Conservation (phyloP, 2,329 filamentous ascomycete species). For the Ceratocystis cacaofunesta region DNA sequence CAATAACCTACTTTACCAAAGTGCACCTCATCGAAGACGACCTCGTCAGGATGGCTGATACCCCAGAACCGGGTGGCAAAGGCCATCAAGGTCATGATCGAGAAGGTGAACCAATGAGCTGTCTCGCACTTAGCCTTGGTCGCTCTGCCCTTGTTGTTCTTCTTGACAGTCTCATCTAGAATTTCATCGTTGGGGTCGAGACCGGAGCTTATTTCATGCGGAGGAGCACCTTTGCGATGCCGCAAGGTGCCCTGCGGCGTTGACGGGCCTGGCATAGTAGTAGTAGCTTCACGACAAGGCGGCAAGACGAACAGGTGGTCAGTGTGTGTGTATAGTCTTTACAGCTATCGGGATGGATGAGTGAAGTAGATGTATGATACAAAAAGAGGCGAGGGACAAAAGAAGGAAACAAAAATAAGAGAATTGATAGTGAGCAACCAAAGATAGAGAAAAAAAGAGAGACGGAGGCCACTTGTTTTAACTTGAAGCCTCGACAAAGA, state of each 20-base stretch:
- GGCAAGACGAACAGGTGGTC: not conserved
- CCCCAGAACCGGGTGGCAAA: conserved; percentile 93
- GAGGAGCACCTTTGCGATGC: conserved; percentile 35
- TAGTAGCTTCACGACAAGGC: not conserved
- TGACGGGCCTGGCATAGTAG: conserved; percentile 33
- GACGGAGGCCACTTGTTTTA: conserved; percentile 17
- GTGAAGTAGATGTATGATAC: not conserved
- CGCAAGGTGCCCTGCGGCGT: conserved; percentile 44
- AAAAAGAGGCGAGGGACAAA: conserved; percentile 7
- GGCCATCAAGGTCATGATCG: conserved; percentile 63
- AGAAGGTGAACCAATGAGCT: conserved; percentile 70
- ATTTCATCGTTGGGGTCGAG: conserved; percentile 25
- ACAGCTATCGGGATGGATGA: not conserved
- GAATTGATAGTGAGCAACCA: conserved; percentile 13
- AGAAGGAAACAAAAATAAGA: conserved; percentile 13
- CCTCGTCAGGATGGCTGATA: conserved; percentile 86
- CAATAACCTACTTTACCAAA: conserved; percentile 74
- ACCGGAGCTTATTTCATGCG: conserved; percentile 31
- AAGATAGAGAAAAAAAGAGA: conserved; percentile 18
- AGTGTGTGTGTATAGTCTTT: not conserved
- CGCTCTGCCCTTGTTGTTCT: conserved; percentile 20
- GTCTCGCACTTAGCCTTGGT: conserved; percentile 41
- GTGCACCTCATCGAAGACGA: conserved; percentile 98
- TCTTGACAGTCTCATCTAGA: conserved; percentile 32
- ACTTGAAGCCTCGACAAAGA: conserved; percentile 9